Conservation (phyloP, 1,284 basidiomycete species). For the Austroboletus niveus region DNA sequence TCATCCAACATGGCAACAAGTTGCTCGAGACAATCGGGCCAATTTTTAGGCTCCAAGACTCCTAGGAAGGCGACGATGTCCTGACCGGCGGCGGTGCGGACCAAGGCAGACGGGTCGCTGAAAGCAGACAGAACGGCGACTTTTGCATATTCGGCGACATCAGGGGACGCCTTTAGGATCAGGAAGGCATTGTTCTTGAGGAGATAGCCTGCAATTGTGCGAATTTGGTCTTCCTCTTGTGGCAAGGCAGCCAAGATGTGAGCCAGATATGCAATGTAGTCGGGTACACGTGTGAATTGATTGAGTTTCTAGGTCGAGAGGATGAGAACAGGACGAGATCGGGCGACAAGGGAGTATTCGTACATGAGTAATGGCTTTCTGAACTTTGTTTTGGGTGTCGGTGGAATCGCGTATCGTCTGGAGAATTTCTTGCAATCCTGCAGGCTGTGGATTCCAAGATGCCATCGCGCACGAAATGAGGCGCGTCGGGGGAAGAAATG, state of each 20-base stretch:
- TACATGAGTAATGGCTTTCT: slow-evolving; percentile 76
- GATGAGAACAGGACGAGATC: slow-evolving; percentile 24
- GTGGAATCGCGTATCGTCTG: slow-evolving; percentile 85
- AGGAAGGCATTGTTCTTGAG: slow-evolving; percentile 92
- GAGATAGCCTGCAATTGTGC: slow-evolving; percentile 94
- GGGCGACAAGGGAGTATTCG: slow-evolving; percentile 27
- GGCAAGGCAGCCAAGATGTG: slow-evolving; percentile 85
- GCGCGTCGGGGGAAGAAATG: slow-evolving; percentile 27
- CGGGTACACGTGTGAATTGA: slow-evolving; percentile 83
- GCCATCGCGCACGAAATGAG: slow-evolving; percentile 42
- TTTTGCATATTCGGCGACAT: slow-evolving; percentile 81
- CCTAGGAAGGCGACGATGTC: slow-evolving; percentile 87
- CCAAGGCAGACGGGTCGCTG: slow-evolving; percentile 76
- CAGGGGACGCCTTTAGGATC: slow-evolving; percentile 63
- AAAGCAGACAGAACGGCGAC: slow-evolving; percentile 79
- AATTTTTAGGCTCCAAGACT: slow-evolving; percentile 82
- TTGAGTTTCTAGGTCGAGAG: slow-evolving; percentile 72
- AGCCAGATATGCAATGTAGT: slow-evolving; percentile 96
- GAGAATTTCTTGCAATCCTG: slow-evolving; percentile 80
- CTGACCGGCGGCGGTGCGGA: slow-evolving; percentile 89
- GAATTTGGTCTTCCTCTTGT: slow-evolving; percentile 85
- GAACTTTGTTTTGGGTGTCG: slow-evolving; percentile 66
- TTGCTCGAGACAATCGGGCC: slow-evolving; percentile 88
- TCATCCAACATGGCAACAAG: slow-evolving; percentile 81
- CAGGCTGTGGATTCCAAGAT: slow-evolving; percentile 74